A percentile compares a stretch with the other conserved stretches of the same genome.
phyloP scores from a whole-genome alignment of 1,139 yeast species.

The Taphrina sp. region DNA sequence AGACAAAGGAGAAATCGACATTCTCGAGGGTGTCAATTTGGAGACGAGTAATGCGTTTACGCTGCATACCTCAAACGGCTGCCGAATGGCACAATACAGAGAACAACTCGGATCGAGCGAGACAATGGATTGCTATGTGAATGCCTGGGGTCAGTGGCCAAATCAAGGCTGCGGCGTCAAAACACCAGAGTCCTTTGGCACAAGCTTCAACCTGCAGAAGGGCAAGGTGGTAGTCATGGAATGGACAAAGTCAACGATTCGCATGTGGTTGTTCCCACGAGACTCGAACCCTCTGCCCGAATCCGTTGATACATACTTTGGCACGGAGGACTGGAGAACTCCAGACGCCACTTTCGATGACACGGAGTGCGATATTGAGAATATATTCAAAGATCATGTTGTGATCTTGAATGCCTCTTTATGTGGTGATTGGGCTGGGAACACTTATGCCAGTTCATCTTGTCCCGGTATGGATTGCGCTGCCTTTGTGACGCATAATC shows the following conservation, averaged over 20 bases:
- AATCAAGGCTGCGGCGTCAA: constrained; percentile 34
- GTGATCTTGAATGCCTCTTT: constrained; percentile 29
- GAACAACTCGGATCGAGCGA: constrained; percentile 18
- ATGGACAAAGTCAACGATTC: constrained; percentile 27
- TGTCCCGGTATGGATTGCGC: constrained; percentile 28
- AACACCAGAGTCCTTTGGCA: constrained; percentile 25
- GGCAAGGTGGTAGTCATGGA: constrained; percentile 30
- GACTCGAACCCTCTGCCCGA: constrained; percentile 26
- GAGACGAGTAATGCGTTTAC: constrained; percentile 27
- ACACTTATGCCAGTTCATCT: constrained; percentile 7
- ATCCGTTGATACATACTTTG: no score
- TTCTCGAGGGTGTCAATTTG: constrained; percentile 33
- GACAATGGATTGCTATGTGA: constrained; percentile 29
- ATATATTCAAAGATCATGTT: constrained; percentile 24
- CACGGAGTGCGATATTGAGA: constrained; percentile 24
- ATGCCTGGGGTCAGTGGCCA: constrained; percentile 27
- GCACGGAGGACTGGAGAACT: constrained; percentile 10
- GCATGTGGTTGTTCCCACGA: constrained; percentile 30
- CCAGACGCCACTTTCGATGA: constrained; percentile 33
- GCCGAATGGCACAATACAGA: constrained; percentile 21
- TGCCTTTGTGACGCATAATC: constrained; percentile 27
- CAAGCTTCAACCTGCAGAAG: constrained; percentile 14
- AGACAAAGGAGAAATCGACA: constrained; percentile 32
- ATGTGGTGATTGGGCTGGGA: constrained; percentile 36
- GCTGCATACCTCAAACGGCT: constrained; percentile 32